phyloP scores from a whole-genome alignment of 2,329 filamentous ascomycete species.

The Triangularia setosa region DNA sequence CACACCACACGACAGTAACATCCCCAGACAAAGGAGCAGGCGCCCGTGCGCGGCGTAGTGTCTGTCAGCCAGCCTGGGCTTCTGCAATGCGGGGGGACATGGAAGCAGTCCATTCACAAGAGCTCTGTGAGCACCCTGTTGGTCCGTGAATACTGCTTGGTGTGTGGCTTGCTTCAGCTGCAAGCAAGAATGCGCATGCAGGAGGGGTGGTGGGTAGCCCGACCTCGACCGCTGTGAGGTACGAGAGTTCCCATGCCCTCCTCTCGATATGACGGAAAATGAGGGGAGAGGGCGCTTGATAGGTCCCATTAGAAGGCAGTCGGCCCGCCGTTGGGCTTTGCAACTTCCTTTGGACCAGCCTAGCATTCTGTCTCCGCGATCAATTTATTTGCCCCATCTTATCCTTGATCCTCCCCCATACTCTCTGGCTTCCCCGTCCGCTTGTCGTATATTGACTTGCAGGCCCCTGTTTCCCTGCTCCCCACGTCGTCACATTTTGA shows the following conservation, averaged over 20 bases:
- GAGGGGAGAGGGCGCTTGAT: conserved; percentile 1
- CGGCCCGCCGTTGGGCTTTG: conserved; percentile 17
- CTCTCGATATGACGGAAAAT: background rate
- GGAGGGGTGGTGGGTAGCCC: background rate
- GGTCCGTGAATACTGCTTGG: conserved; percentile 5
- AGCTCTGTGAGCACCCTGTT: conserved; percentile 2
- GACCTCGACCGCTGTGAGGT: background rate
- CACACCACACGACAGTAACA: background rate
- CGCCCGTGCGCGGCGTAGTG: conserved; percentile 18
- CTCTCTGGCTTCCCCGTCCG: conserved; percentile 18
- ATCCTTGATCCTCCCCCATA: conserved; percentile 19
- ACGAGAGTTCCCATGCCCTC: background rate
- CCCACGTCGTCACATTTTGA: background rate
- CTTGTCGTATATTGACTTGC: conserved; percentile 23
- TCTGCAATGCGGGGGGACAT: conserved; percentile 4
- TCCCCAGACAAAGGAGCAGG: conserved; percentile 9
- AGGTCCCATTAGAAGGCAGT: conserved; percentile 9
- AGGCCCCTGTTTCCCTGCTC: conserved; percentile 11
- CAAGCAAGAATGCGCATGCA: conserved; percentile 13
- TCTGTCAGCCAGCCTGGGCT: background rate
- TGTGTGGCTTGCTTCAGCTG: conserved; percentile 19
- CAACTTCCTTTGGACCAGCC: conserved; percentile 19
- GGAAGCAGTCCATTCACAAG: background rate
- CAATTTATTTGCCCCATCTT: conserved; percentile 27
- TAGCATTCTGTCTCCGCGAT: conserved; percentile 16